Percentiles rank a stretch among this genome's conserved stretches.
phyloP scores from a whole-genome alignment of 2,329 filamentous ascomycete species.

The Rosellinia necatrix region DNA sequence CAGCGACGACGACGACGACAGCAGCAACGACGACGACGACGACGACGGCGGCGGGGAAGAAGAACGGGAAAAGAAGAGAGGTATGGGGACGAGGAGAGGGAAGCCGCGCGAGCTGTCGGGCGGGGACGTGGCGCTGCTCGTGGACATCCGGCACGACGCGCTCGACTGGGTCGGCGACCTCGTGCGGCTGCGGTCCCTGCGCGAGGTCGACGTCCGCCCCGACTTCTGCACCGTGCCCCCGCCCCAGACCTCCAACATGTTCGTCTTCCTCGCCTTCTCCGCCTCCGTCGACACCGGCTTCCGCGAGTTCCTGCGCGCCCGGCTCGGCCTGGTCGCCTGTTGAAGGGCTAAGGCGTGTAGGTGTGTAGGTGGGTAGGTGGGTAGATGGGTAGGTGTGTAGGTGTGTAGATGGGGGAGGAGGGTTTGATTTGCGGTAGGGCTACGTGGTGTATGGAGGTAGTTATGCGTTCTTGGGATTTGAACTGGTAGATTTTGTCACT shows the following conservation, averaged over 20 bases:
- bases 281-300: slow-evolving; percentile 62
- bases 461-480: no score
- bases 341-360: no score
- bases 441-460: no score
- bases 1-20: neutral
- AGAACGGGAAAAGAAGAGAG: no score
- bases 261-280: slow-evolving; percentile 64
- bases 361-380: no score
- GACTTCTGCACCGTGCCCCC: slow-evolving; percentile 59
- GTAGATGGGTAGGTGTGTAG: no score
- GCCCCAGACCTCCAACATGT: slow-evolving; percentile 58
- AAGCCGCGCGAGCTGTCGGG: slow-evolving; percentile 49
- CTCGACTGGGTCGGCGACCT: slow-evolving; percentile 64
- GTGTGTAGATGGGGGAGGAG: no score
- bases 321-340: slow-evolving; percentile 38
- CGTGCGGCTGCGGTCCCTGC: slow-evolving; percentile 53
- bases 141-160: slow-evolving; percentile 51
- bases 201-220: slow-evolving; percentile 56
- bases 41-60: no score
- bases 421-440: no score
- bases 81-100: slow-evolving; percentile 56
- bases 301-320: slow-evolving; percentile 53
- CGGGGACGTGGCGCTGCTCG: slow-evolving; percentile 53
- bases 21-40: no score
- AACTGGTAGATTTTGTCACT: no score